Evolutionary conservation across 306 rosid genomes (phyloP).

Genomic region (Malus asiatica): DNA sequence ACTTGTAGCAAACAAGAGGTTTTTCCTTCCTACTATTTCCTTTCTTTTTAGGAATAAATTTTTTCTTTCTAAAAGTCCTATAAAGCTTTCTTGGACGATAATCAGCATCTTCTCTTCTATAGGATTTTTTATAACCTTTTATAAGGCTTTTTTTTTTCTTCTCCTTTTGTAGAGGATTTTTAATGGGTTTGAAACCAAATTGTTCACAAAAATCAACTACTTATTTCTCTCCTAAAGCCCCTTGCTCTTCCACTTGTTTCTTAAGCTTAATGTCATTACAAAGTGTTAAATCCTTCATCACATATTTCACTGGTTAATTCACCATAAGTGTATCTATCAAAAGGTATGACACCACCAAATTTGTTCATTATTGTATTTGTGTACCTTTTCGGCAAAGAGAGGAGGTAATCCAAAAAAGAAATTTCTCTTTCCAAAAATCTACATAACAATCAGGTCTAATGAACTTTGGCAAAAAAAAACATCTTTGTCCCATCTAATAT

Average conservation of each 20-base stretch:
- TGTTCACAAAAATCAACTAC: neutral
- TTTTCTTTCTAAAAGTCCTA: neutral
- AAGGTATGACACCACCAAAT: neutral
- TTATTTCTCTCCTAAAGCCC: neutral
- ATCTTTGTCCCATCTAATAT: too few relatives aligned
- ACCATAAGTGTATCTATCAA: neutral
- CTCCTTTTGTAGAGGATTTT: neutral
- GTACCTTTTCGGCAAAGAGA: neutral
- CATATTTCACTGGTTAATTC: neutral
- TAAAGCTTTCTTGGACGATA: neutral
- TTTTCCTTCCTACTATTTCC: neutral
- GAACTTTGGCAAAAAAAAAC: too few relatives aligned
- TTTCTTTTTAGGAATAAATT: fast-evolving
- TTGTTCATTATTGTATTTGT: neutral
- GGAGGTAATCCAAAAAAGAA: neutral
- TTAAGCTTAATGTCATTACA: neutral
- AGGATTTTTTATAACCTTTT: neutral
- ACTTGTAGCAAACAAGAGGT: too few relatives aligned
- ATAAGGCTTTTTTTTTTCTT: neutral
- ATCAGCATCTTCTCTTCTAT: neutral
- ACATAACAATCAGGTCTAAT: too few relatives aligned
- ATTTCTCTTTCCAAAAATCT: too few relatives aligned
- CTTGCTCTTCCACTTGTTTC: neutral
- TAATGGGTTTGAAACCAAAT: neutral
- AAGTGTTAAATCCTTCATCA: neutral